Conservation (phyloP, 805 yeast genomes). For the Allodekkera sacchari region DNA sequence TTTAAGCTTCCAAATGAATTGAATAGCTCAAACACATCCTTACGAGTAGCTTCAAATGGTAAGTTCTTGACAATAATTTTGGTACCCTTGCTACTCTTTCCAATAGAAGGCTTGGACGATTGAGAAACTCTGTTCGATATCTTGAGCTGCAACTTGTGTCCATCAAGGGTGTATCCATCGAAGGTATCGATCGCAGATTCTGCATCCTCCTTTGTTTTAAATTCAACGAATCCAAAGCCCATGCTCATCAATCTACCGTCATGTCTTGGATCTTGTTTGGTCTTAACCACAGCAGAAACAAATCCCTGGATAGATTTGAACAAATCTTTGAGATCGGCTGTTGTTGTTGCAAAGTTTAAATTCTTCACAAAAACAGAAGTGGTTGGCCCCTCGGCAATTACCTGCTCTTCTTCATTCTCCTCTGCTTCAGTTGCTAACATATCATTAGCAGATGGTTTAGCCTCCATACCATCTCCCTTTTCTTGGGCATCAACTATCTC, state of each 20-base stretch:
- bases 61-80: constrained; percentile 92
- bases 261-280: constrained; percentile 79
- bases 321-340: constrained; percentile 42
- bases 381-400: constrained; percentile 57
- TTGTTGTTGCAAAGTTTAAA: constrained; percentile 75
- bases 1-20: constrained; percentile 92
- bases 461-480: constrained; percentile 31
- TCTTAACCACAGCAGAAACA: constrained; percentile 71
- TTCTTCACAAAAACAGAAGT: constrained; percentile 89
- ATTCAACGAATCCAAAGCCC: constrained; percentile 98
- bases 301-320: constrained; percentile 76
- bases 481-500: constrained; percentile 25
- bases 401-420: constrained; percentile 25
- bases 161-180: constrained; percentile 76
- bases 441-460: constrained; percentile 37
- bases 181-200: constrained; percentile 60
- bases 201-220: constrained; percentile 71
- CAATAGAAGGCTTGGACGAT: constrained; percentile 27
- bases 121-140: constrained; percentile 65
- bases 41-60: constrained; percentile 92
- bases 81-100: constrained; percentile 38
- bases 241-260: constrained; percentile 65
- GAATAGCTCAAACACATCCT: constrained; percentile 86
- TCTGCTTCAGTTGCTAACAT: constrained; percentile 26
- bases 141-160: constrained; percentile 85